Percentiles rank a stretch among this genome's conserved stretches.
phyloP scores from a whole-genome alignment of 441 rosid species.

The Gossypium trilobum region DNA sequence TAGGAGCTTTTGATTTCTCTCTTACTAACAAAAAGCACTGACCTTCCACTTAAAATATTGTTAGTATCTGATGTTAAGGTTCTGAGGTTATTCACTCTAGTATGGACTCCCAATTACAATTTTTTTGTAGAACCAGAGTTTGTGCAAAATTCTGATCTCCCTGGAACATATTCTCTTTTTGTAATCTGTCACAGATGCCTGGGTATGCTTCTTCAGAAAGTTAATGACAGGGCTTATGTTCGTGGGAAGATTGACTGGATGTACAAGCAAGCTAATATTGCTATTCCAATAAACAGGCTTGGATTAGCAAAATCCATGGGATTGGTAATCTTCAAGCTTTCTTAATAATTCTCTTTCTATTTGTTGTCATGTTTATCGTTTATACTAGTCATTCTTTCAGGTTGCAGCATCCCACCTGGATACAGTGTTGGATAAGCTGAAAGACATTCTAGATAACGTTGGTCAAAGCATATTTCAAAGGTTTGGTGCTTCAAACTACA shows the following conservation, averaged over 20 bases:
- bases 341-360: background rate
- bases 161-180: background rate
- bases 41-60: background rate
- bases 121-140: background rate
- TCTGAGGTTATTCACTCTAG: background rate
- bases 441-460: constrained; percentile 75
- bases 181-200: constrained; percentile 52
- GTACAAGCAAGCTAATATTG: constrained; percentile 77
- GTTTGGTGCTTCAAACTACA: constrained; percentile 26
- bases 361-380: constrained; percentile 10
- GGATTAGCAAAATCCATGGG: constrained; percentile 99
- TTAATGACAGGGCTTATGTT: constrained; percentile 77
- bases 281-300: constrained; percentile 85
- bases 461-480: constrained; percentile 78
- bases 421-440: constrained; percentile 86
- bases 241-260: constrained; percentile 81
- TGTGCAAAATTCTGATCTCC: constrained; percentile 6
- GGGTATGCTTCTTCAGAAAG: constrained; percentile 92
- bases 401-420: constrained; percentile 98
- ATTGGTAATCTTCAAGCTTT: constrained; percentile 50
- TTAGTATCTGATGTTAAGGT: background rate
- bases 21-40: background rate
- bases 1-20: background rate
- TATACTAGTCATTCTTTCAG: constrained; percentile 35
- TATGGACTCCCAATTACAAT: background rate